phyloP scores from a whole-genome alignment of 768 basidiomycete species.

The Termitomyces sp. region DNA sequence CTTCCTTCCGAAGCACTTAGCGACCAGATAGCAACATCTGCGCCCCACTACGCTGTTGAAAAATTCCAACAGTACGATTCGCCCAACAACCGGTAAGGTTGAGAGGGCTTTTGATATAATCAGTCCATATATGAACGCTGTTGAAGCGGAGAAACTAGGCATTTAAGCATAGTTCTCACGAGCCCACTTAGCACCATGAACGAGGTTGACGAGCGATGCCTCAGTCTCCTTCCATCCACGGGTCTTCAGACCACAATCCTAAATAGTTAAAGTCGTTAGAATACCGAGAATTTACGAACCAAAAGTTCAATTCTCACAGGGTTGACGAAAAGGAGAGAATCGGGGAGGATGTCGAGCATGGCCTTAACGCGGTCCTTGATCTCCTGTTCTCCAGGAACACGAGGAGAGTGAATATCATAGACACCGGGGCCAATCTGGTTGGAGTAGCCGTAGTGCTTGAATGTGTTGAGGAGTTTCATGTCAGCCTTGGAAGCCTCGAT shows the following conservation, averaged over 20 bases:
- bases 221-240: constrained; percentile 99
- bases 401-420: constrained; percentile 99
- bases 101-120: constrained; percentile 46
- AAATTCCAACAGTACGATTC: constrained; percentile 21
- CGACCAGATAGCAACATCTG: constrained; percentile 31
- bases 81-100: constrained; percentile 41
- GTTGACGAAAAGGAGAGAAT: constrained; percentile 85
- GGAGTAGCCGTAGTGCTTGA: constrained; percentile 92
- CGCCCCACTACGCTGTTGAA: constrained; percentile 21
- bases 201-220: constrained; percentile 81
- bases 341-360: constrained; percentile 79
- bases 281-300: not conserved
- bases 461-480: constrained; percentile 94
- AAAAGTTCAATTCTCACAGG: constrained; percentile 42
- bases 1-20: constrained; percentile 32
- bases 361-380: constrained; percentile 87
- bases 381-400: constrained; percentile 91
- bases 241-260: constrained; percentile 98
- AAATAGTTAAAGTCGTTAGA: constrained; percentile 8
- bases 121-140: constrained; percentile 68
- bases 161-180: constrained; percentile 75
- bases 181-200: constrained; percentile 91
- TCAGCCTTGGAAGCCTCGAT: constrained; percentile 98
- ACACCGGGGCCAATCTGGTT: constrained; percentile 98
- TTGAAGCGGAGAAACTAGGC: constrained; percentile 70